A percentile compares a stretch with the other conserved stretches of the same genome.
Conservation (phyloP, 345 rosid species). For the Anastatica hierochuntica region DNA sequence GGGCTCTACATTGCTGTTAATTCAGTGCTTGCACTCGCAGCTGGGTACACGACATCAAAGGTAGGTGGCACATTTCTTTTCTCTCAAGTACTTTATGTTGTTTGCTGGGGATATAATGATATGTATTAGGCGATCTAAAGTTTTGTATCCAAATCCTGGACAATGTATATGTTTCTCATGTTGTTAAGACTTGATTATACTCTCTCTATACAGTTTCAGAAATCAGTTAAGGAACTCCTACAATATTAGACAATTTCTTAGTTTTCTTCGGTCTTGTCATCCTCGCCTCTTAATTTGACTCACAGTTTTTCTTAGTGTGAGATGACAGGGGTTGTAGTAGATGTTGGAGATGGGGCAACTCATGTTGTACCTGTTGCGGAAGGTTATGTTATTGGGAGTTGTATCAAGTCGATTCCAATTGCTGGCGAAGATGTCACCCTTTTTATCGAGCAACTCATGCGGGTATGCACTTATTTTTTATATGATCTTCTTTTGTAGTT, state of each 20-base stretch:
- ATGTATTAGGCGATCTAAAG: too few relatives aligned
- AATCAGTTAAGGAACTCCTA: too few relatives aligned
- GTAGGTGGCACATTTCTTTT: constrained; percentile 29
- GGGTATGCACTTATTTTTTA: constrained; percentile 39
- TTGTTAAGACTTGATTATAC: too few relatives aligned
- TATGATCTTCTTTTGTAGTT: neutral
- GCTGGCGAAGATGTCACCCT: constrained; percentile 86
- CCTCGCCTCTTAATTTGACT: constrained; percentile 34
- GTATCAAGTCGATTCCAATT: constrained; percentile 83
- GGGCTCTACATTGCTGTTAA: constrained; percentile 97
- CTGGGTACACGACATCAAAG: constrained; percentile 94
- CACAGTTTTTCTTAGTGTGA: constrained; percentile 62
- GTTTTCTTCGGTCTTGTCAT: neutral
- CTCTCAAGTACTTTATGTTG: too few relatives aligned
- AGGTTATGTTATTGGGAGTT: constrained; percentile 93
- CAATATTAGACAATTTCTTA: too few relatives aligned
- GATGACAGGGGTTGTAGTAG: constrained; percentile 99
- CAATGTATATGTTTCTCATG: too few relatives aligned
- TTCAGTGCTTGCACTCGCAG: constrained; percentile 96
- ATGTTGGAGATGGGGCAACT: constrained; percentile 96
- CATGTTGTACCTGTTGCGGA: constrained; percentile 97
- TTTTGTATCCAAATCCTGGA: too few relatives aligned
- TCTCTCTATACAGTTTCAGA: too few relatives aligned
- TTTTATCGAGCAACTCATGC: constrained; percentile 95
- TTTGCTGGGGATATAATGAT: too few relatives aligned